phyloP scores from a whole-genome alignment of 129 eudicot genomes.

The Ambrosia artemisiifolia region DNA sequence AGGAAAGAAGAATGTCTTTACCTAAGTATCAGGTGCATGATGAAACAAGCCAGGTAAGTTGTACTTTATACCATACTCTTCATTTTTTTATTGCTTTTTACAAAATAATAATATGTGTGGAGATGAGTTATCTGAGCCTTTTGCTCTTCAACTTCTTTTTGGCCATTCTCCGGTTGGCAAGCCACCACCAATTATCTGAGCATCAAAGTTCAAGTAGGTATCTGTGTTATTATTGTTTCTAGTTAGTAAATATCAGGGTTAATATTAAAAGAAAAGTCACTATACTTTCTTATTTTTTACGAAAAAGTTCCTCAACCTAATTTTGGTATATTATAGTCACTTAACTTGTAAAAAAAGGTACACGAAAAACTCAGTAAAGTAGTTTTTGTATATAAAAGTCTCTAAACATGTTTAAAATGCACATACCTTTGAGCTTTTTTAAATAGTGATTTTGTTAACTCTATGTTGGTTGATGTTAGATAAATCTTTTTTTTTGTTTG shows the following conservation, averaged over 20 bases:
- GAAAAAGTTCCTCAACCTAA: no score
- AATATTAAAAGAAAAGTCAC: no score
- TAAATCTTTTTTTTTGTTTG: no score
- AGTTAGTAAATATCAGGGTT: constrained; percentile 23
- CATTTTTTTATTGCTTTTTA: constrained; percentile 16
- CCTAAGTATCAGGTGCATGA: constrained; percentile 99
- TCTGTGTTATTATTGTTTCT: constrained; percentile 32
- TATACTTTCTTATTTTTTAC: no score
- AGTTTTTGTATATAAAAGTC: no score
- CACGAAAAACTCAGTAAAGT: no score
- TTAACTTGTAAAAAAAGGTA: no score
- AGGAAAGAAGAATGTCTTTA: constrained; percentile 96
- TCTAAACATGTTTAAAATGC: no score
- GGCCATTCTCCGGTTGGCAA: constrained; percentile 75
- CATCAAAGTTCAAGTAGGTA: constrained; percentile 94
- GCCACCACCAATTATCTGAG: constrained; percentile 65
- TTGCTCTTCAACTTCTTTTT: constrained; percentile 39
- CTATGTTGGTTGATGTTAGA: no score
- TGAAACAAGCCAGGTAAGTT: constrained; percentile 99
- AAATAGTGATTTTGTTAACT: no score
- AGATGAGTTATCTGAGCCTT: constrained; percentile 33
- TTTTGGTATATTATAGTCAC: no score
- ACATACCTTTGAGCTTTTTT: no score
- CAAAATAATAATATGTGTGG: constrained; percentile 31
- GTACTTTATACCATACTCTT: constrained; percentile 33